Evolutionary conservation across 768 basidiomycete genomes (phyloP).

Genomic region (Collybia sordida): DNA sequence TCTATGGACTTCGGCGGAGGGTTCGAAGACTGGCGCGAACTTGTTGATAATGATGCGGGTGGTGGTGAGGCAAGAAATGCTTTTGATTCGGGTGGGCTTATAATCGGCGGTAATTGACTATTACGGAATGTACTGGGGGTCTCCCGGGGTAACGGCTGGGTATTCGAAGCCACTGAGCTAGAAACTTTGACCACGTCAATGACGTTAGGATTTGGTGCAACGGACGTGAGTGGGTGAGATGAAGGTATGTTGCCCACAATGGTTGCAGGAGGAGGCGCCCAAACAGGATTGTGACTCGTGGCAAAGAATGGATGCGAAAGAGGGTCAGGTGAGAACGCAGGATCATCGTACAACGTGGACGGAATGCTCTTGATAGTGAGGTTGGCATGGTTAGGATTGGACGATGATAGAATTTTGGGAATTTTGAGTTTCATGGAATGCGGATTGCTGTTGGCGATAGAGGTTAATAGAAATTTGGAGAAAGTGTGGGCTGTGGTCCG

Average conservation of each 20-base stretch:
- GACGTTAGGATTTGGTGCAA: slow-evolving; percentile 7
- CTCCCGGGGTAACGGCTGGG: slow-evolving; percentile 18
- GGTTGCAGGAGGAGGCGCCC: slow-evolving; percentile 19
- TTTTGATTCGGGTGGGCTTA: slow-evolving; percentile 2
- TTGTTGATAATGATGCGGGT: slow-evolving; percentile 13
- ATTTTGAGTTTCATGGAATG: slow-evolving; percentile 4
- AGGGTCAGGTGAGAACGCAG: slow-evolving; percentile 61
- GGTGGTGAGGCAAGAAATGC: slow-evolving; percentile 18
- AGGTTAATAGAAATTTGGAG: slow-evolving; percentile 17
- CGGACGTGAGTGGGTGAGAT: slow-evolving; percentile 12
- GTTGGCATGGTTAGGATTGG: neutral
- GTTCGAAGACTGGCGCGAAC: slow-evolving; percentile 11
- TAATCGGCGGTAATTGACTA: slow-evolving; percentile 8
- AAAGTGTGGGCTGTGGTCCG: slow-evolving; percentile 4
- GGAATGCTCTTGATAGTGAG: slow-evolving; percentile 20
- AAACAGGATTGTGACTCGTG: slow-evolving; percentile 24
- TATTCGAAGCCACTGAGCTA: neutral
- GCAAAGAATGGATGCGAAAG: slow-evolving; percentile 43
- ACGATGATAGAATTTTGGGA: neutral
- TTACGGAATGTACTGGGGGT: slow-evolving; percentile 13
- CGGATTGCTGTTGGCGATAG: neutral
- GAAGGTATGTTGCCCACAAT: no score
- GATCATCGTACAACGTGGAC: slow-evolving; percentile 42
- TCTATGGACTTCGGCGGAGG: slow-evolving; percentile 1
- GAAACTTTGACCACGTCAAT: no score